Evolutionary conservation across 768 basidiomycete species (phyloP), one percentile per base, ranked within the genome.

Genomic region (Asterophora lycoperdoides): DNA sequence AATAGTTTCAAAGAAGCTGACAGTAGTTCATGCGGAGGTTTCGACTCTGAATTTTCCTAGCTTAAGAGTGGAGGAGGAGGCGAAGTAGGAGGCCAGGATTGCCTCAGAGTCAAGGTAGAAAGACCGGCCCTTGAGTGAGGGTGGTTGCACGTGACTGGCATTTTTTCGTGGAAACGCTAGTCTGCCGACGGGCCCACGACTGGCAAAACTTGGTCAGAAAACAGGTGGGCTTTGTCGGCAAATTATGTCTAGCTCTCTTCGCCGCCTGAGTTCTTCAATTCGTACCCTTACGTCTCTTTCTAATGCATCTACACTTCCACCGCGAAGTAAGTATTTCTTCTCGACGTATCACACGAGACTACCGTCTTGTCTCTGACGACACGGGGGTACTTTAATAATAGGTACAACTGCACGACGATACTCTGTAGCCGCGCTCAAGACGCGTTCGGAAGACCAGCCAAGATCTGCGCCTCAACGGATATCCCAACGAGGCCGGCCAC

Each of bases 211-310:
- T 23, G 23, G 46, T 34, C 17, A 29, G 49, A 29, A 46, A 49
- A 49, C 49, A 41, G 45, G 45, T 46, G 50, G 43, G 44, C 28
- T 23, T 46, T 42, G 35, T 42, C 29, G 32, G 35, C 39, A 28
- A 37, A 44, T 33, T 36, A 69, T 67, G 68, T 66, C 67, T 57
- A 55, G 62, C 45, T 49, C 56, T 43, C 47, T 62, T 42, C 64
- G 62, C 50, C 59, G 57, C 54, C 36, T 67, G 44, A 49, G 54
- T 44, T 56, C 59, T 8, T 54, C 66, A 28, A 34, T 67, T 26
- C 60, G 60, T 17, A 29, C 41, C 32, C 36, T 52, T 19, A 51
- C 54, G 33, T 51, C 43, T 43, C 35, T 37, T 18, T 44, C 46
- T 13, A 49, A 42, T 37, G 43, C 43, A 39, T 46, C 49, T 28